Conservation (phyloP, 306 rosid species). For the Spatholobus suberectus region DNA sequence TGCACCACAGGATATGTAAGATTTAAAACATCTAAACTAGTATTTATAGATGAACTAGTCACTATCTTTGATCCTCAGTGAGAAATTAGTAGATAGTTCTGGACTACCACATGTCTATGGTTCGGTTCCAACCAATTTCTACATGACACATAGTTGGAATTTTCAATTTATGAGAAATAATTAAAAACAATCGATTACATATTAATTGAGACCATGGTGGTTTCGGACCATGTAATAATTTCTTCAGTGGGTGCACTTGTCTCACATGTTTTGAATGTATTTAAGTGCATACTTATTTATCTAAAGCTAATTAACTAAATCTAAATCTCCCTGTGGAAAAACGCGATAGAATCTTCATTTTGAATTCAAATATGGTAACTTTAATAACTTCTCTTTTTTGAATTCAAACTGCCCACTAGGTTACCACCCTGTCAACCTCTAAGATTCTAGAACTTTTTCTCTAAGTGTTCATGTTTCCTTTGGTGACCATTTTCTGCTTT, state of each 20-base stretch:
- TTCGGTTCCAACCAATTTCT: too few relatives aligned
- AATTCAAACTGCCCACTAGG: background rate
- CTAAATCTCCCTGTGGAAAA: background rate
- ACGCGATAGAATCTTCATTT: background rate
- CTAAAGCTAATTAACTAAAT: background rate
- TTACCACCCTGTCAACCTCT: background rate
- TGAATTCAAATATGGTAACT: background rate
- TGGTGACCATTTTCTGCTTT: background rate
- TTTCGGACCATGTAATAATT: too few relatives aligned
- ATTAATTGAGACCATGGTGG: too few relatives aligned
- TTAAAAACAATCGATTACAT: too few relatives aligned
- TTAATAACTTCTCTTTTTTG: too few relatives aligned
- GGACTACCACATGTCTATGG: too few relatives aligned
- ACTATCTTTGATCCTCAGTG: background rate
- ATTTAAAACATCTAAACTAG: too few relatives aligned
- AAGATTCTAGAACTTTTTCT: background rate
- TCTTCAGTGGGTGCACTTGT: background rate
- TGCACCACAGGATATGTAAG: too few relatives aligned
- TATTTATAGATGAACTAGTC: too few relatives aligned
- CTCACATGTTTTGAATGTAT: background rate
- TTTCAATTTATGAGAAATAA: too few relatives aligned
- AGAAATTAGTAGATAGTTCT: too few relatives aligned
- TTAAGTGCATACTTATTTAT: background rate
- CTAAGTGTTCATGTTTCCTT: background rate
- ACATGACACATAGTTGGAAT: too few relatives aligned